Evolutionary conservation across 257 asterid species (phyloP), one percentile per base, ranked within the genome.

Genomic region (Marsdenia floribunda): DNA sequence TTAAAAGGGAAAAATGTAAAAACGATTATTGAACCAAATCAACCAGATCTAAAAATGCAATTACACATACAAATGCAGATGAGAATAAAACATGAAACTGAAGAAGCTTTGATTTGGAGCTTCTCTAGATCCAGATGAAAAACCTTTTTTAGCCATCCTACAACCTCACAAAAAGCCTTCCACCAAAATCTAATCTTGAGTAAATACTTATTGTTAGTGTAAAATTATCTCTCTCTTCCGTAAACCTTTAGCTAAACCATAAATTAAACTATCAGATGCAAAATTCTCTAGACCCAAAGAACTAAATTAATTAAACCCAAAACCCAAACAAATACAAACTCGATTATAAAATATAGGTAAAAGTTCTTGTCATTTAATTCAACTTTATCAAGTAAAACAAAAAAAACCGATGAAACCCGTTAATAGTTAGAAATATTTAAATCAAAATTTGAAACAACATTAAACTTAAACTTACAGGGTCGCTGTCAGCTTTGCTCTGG

Each of bases 61-160:
- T n/a, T n/a, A n/a, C n/a, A n/a, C n/a, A n/a, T n/a, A n/a, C n/a
- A n/a, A n/a, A n/a, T n/a, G n/a, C n/a, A n/a, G n/a, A n/a, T n/a
- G n/a, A n/a, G n/a, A n/a, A n/a, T n/a, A n/a, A n/a, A n/a, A n/a
- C n/a, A n/a, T n/a, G n/a, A n/a, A n/a, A n/a, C n/a, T n/a, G n/a
- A n/a, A n/a, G n/a, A n/a, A 73, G 42, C 42, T 80, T 53, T 55
- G 86, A 75, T 82, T 83, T 57, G 80, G 67, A 75, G 60, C 84
- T 58, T 83, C 86, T 37, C 77, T 76, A 67, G 87, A 83, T 69
- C 79, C 89, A 70, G 87, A 47, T 58, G 85, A 46, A 74, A 84
- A 60, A 59, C 73, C 83, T 40, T 81, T 79, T 33, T 79, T 87
- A 38, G 78, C 77, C 90, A 87, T 87, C 68, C 33, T 35, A n/a